These are phyloP conservation scores for Macrotyloma uniflorum DNA, from an alignment of 306 rosid species.

Conservation along the genomic window DNA sequence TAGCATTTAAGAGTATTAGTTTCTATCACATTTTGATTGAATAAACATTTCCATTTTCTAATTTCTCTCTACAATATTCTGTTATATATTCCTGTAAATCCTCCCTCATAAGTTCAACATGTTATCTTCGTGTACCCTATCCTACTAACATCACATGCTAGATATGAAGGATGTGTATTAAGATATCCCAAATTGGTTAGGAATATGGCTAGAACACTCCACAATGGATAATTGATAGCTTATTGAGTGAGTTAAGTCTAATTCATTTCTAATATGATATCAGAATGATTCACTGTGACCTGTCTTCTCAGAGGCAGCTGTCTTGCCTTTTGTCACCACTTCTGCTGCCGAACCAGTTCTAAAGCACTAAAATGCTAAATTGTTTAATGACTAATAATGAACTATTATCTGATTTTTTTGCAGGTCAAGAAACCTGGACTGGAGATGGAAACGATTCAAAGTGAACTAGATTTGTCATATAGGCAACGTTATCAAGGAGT, in stretches of 20 bases:
- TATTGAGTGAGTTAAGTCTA: neutral
- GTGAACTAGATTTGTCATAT: slow-evolving; percentile 94
- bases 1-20: neutral
- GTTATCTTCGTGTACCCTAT: neutral
- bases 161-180: neutral
- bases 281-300: neutral
- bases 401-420: slow-evolving; percentile 37
- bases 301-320: neutral
- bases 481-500: slow-evolving; percentile 81
- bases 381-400: neutral
- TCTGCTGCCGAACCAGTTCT: neutral
- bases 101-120: neutral
- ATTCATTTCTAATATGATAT: neutral
- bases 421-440: slow-evolving; percentile 98
- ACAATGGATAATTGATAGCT: too few species aligned
- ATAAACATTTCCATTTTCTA: neutral
- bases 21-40: neutral
- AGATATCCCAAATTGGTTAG: neutral
- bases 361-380: neutral
- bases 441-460: slow-evolving; percentile 85
- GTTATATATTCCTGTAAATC: neutral
- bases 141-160: neutral
- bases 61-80: neutral
- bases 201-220: neutral
- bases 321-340: neutral